These are phyloP conservation scores for Cornus kousa DNA, from an alignment of 148 eudicot species.

Conservation along the genomic window DNA sequence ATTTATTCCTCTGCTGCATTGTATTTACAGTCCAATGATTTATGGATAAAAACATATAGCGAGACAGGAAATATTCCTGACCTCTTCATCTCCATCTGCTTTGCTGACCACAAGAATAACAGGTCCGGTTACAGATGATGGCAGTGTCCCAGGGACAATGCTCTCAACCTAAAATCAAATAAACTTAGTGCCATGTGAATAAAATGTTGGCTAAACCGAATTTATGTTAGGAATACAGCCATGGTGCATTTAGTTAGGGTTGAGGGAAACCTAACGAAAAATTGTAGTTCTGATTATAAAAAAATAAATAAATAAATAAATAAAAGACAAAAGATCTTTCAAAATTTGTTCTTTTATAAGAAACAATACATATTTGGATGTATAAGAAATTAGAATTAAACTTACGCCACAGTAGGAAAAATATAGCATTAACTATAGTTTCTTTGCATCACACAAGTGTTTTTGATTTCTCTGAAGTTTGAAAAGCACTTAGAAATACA, in stretches of 20 bases:
- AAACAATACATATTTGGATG: background rate
- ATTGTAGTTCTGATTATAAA: background rate
- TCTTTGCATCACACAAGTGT: background rate
- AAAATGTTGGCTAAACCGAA: background rate
- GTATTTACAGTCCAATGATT: conserved; percentile 6
- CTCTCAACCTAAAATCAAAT: conserved; percentile 63
- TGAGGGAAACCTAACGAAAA: background rate
- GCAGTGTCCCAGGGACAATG: conserved; percentile 76
- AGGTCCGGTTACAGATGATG: conserved; percentile 69
- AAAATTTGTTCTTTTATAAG: background rate
- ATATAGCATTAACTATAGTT: too few relatives aligned
- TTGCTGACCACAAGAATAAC: conserved; percentile 84
- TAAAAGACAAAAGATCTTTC: background rate
- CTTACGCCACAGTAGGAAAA: too few relatives aligned
- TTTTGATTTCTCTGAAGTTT: background rate
- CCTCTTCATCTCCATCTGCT: conserved; percentile 99
- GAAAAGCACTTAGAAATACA: background rate
- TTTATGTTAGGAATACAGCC: background rate
- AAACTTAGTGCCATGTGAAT: background rate
- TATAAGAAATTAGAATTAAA: too few relatives aligned
- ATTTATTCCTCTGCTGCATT: background rate
- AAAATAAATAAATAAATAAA: too few relatives aligned
- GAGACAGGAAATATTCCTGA: conserved; percentile 14
- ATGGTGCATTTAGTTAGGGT: background rate
- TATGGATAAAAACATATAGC: background rate